Percentiles rank a stretch among this genome's conserved stretches.
Conservation (phyloP, 2,329 filamentous ascomycete genomes). For the Claviceps sp. region DNA sequence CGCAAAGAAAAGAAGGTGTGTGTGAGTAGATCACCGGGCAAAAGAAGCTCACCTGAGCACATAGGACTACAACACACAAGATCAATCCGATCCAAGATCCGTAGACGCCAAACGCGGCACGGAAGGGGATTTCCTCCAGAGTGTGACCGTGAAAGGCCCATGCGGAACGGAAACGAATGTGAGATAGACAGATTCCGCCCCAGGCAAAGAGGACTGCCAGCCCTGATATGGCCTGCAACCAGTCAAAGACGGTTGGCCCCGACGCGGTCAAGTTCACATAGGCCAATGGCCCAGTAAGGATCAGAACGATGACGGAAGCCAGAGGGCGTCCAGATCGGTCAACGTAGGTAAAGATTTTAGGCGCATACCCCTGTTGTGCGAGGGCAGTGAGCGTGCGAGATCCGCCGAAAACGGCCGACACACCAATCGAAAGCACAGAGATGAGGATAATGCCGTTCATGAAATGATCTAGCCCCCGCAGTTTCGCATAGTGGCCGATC, state of each 20-base stretch:
- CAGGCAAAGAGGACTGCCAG: constrained; percentile 52
- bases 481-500: constrained; percentile 32
- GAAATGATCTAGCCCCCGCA: constrained; percentile 33
- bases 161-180: constrained; percentile 53
- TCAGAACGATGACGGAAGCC: constrained; percentile 28
- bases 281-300: constrained; percentile 34
- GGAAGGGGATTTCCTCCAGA: constrained; percentile 53
- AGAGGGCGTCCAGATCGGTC: constrained; percentile 40
- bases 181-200: constrained; percentile 50
- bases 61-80: constrained; percentile 39
- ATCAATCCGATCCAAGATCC: constrained; percentile 50
- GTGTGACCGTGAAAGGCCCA: constrained; percentile 45
- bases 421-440: constrained; percentile 40
- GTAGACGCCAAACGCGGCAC: constrained; percentile 41
- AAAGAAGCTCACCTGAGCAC: constrained; percentile 30
- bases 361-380: constrained; percentile 41
- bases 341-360: constrained; percentile 38
- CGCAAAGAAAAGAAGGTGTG: background rate
- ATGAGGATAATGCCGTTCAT: constrained; percentile 42
- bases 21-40: background rate
- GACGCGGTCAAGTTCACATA: constrained; percentile 31
- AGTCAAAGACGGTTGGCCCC: constrained; percentile 43
- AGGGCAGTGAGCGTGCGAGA: constrained; percentile 43
- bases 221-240: constrained; percentile 51
- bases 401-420: constrained; percentile 40